Evolutionary conservation across 805 yeast species (phyloP).

Genomic region (Ogataea ganodermae): DNA sequence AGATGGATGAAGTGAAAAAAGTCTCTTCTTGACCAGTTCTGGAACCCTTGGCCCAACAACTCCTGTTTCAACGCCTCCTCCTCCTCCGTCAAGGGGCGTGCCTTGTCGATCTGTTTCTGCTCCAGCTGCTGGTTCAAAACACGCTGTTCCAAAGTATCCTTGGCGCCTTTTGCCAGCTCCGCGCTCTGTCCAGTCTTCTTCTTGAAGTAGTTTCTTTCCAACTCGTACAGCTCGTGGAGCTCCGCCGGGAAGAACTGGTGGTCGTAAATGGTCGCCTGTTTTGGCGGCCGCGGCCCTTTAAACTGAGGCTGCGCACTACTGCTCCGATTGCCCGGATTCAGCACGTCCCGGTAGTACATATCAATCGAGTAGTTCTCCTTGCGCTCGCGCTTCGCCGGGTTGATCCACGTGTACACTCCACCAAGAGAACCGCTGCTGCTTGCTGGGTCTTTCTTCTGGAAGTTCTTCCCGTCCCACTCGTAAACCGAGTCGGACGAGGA

Average conservation of each 20-base stretch:
- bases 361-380: slow-evolving; percentile 86
- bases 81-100: slow-evolving; percentile 81
- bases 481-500: slow-evolving; percentile 60
- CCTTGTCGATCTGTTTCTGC: slow-evolving; percentile 71
- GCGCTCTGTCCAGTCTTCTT: slow-evolving; percentile 66
- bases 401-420: slow-evolving; percentile 68
- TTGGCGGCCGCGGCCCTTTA: slow-evolving; percentile 79
- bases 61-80: slow-evolving; percentile 67
- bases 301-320: slow-evolving; percentile 37
- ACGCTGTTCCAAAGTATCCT: slow-evolving; percentile 23
- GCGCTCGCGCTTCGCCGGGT: slow-evolving; percentile 83
- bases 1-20: slow-evolving; percentile 77
- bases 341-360: slow-evolving; percentile 55
- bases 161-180: slow-evolving; percentile 60
- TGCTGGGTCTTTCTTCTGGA: slow-evolving; percentile 58
- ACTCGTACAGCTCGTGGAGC: slow-evolving; percentile 71
- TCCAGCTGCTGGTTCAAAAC: slow-evolving; percentile 44
- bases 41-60: slow-evolving; percentile 65
- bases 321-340: slow-evolving; percentile 70
- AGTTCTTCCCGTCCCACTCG: slow-evolving; percentile 87
- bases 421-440: slow-evolving; percentile 33
- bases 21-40: slow-evolving; percentile 85
- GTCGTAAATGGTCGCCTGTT: slow-evolving; percentile 77
- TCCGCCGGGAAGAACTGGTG: slow-evolving; percentile 90
- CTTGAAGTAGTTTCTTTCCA: slow-evolving; percentile 76